Evolutionary conservation across 164 flowering plant genomes (phyloP), one percentile per base, ranked within the genome.

Genomic region (Umbellularia californica): DNA sequence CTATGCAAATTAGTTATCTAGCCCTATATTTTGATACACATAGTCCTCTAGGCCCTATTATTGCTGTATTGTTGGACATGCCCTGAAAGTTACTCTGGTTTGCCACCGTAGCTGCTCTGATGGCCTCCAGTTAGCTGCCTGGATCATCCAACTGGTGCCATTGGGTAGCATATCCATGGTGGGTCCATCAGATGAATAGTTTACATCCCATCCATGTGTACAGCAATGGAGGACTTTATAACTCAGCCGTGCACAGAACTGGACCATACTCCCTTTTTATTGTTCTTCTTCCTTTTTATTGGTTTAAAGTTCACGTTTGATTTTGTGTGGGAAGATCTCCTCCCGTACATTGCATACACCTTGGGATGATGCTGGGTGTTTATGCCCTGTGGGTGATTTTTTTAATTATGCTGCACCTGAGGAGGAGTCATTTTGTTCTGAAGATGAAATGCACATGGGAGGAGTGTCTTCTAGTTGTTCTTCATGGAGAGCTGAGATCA

Each of bases 351-450:
- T 96, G 87, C 93, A 96, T 79, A 75, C 93, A 81, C 89, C 97
- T 50, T 94, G 99, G 99, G 97, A 96, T 83, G 88, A 86, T 69
- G 99, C 97, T 75, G 99, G 99, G 41, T 93, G 99, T 79, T 86
- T 96, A 78, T 96, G 99, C 72, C 99, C 99, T 41, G 90, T 93
- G 65, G 98, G 97, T 23, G 99, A 96, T 81, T 85, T 93, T 64
- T 94, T 91, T 77, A 96, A 96, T 76, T 96, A 96, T 78, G 87
- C 88, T 80, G 90, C 97, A 55, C 99, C 99, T 64, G 93, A 85
- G 64, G 93, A 83, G 71, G 93, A 88, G 27, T 41, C 71, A 24
- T 58, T 47, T 70, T 50, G 25, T 47, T 71, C 50, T 60, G 87
- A 78, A 67, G 82, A 63, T 76, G 50, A 62, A 15, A 77, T 67